A percentile compares a stretch with the other conserved stretches of the same genome.
phyloP scores from a whole-genome alignment of 352 stramenopile genomes.

The Phytophthora nicotianae region DNA sequence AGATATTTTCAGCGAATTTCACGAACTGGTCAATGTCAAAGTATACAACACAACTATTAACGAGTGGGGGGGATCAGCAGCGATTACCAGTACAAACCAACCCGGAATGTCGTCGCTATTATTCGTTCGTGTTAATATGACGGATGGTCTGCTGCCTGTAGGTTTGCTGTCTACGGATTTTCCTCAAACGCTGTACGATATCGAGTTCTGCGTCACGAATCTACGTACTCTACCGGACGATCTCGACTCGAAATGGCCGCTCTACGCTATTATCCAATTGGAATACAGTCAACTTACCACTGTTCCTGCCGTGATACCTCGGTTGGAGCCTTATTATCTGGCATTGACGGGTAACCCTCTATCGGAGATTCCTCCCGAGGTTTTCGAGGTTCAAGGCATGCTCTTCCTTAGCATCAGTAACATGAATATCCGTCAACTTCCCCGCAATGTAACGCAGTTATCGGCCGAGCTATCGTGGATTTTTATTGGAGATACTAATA shows the following conservation, averaged over 20 bases:
- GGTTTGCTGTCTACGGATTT: constrained; percentile 45
- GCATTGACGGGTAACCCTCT: constrained; percentile 38
- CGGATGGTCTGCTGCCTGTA: constrained; percentile 31
- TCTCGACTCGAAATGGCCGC: constrained; percentile 42
- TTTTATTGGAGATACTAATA: constrained; percentile 12
- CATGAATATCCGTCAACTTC: constrained; percentile 22
- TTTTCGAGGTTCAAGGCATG: constrained; percentile 29
- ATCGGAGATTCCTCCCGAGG: constrained; percentile 14
- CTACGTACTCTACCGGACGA: constrained; percentile 36
- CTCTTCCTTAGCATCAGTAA: constrained; percentile 19
- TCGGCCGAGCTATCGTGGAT: constrained; percentile 10
- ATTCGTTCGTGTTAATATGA: constrained; percentile 43
- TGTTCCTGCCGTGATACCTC: constrained; percentile 19
- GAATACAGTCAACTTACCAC: constrained; percentile 27
- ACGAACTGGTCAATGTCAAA: constrained; percentile 36
- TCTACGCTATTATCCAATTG: constrained; percentile 22
- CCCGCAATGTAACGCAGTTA: constrained; percentile 21
- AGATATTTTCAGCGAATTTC: constrained; percentile 28
- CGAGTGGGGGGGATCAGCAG: constrained; percentile 31
- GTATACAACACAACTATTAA: constrained; percentile 47
- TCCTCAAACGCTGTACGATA: constrained; percentile 34
- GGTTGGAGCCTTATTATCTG: constrained; percentile 25
- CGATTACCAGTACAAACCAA: constrained; percentile 26
- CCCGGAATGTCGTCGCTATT: constrained; percentile 34
- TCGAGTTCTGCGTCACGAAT: constrained; percentile 52